phyloP scores from a whole-genome alignment of 208 protist genomes.

The Phytomonas sp. region DNA sequence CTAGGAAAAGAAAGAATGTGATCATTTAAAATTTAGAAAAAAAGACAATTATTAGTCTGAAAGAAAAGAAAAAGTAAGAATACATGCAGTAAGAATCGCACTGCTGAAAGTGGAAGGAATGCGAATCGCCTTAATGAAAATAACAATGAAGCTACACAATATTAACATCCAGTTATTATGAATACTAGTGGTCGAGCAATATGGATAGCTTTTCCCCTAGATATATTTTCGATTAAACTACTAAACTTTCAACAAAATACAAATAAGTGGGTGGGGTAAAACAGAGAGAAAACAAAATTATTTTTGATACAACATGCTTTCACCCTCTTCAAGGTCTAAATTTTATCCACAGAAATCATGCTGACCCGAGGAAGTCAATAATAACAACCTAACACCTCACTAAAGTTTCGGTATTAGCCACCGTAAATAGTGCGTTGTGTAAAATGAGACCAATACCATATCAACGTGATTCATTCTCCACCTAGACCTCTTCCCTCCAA shows the following conservation, averaged over 20 bases:
- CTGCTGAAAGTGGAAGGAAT: background rate
- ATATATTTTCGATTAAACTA: background rate
- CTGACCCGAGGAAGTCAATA: background rate
- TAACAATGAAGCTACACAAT: background rate
- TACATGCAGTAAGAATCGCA: background rate
- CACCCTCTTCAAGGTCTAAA: background rate
- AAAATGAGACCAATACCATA: background rate
- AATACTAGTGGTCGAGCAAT: background rate
- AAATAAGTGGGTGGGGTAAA: constrained; percentile 2
- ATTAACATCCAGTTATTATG: background rate
- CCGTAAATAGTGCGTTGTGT: background rate
- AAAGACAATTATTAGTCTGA: background rate
- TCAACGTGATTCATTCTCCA: background rate
- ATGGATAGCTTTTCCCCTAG: background rate
- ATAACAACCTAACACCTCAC: background rate
- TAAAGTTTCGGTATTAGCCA: background rate
- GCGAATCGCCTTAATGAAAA: background rate
- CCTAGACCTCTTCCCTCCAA: background rate
- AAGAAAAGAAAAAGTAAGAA: background rate
- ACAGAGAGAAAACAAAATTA: background rate
- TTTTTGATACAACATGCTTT: background rate
- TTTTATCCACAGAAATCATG: constrained; percentile 8
- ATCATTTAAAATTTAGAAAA: background rate
- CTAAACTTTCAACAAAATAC: background rate
- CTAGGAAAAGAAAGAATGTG: background rate